Evolutionary conservation across 2,329 filamentous ascomycete species (phyloP).

Genomic region (Ophiostoma angusticollis): DNA sequence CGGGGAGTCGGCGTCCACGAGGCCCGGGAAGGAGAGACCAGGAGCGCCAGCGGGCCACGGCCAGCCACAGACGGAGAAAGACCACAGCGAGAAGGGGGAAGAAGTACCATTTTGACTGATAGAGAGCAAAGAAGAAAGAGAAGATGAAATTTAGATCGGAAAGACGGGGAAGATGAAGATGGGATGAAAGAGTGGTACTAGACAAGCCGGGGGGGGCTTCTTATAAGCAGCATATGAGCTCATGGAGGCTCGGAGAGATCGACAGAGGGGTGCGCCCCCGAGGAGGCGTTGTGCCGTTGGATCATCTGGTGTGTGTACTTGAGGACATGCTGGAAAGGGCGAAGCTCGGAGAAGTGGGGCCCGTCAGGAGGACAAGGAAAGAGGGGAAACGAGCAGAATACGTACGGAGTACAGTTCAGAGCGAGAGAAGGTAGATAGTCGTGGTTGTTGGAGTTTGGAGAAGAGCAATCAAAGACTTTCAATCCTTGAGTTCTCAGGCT

Average conservation of each 20-base stretch:
- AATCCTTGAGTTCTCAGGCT: too few relatives aligned
- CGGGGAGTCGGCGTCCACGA: neutral
- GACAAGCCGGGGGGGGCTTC: too few relatives aligned
- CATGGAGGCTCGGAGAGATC: too few relatives aligned
- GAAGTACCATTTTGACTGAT: conserved; percentile 11
- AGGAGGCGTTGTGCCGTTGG: too few relatives aligned
- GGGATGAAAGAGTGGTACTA: conserved; percentile 1
- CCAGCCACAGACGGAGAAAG: conserved; percentile 3
- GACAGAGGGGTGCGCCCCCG: too few relatives aligned
- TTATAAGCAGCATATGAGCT: too few relatives aligned
- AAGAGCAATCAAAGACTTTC: too few relatives aligned
- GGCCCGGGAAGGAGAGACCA: too few relatives aligned
- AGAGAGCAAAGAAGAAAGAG: too few relatives aligned
- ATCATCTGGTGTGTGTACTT: neutral
- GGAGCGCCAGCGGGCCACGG: neutral
- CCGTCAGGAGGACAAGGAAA: neutral
- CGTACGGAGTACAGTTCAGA: neutral
- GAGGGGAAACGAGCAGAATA: neutral
- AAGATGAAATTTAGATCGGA: neutral
- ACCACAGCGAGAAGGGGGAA: neutral
- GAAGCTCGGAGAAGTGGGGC: conserved; percentile 10
- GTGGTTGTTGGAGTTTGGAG: too few relatives aligned
- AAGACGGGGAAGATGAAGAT: neutral
- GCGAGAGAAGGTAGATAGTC: too few relatives aligned
- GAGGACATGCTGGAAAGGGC: conserved; percentile 1